phyloP scores from a whole-genome alignment of 192 early-diverging fungal species.

The Rhizoclosmatium sp. region DNA sequence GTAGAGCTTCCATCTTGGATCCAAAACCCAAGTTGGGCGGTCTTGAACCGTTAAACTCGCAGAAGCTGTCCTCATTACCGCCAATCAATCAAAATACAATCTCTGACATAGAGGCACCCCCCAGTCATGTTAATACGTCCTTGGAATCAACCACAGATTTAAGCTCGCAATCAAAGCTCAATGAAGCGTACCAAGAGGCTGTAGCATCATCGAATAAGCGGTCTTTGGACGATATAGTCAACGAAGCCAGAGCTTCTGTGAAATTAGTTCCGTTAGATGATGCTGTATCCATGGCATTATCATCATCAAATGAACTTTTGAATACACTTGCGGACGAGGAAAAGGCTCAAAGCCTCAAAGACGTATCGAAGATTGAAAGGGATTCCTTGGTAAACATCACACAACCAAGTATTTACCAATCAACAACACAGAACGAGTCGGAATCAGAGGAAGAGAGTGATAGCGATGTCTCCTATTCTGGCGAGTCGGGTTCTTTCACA shows the following conservation, averaged over 20 bases:
- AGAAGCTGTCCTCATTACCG: too few relatives aligned
- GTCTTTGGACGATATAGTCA: not conserved
- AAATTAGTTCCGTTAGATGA: not conserved
- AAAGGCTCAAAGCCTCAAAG: not conserved
- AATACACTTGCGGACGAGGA: not conserved
- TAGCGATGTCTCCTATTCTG: not conserved
- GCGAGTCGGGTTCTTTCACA: not conserved
- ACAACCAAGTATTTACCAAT: not conserved
- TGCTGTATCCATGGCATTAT: not conserved
- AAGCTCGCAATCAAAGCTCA: not conserved
- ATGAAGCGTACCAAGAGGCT: not conserved
- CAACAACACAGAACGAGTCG: not conserved
- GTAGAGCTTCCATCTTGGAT: too few relatives aligned
- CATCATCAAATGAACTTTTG: not conserved
- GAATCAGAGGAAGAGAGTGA: not conserved
- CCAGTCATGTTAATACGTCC: not conserved
- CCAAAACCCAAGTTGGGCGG: too few relatives aligned
- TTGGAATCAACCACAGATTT: not conserved
- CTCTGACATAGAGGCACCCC: not conserved
- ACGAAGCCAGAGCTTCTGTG: not conserved
- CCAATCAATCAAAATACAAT: not conserved
- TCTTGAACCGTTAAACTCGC: too few relatives aligned
- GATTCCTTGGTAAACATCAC: not conserved
- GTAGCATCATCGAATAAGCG: not conserved
- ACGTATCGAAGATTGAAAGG: not conserved